A percentile compares a stretch with the other conserved stretches of the same genome.
Evolutionary conservation across 345 rosid species (phyloP).

Genomic region (Raphanus sativus): DNA sequence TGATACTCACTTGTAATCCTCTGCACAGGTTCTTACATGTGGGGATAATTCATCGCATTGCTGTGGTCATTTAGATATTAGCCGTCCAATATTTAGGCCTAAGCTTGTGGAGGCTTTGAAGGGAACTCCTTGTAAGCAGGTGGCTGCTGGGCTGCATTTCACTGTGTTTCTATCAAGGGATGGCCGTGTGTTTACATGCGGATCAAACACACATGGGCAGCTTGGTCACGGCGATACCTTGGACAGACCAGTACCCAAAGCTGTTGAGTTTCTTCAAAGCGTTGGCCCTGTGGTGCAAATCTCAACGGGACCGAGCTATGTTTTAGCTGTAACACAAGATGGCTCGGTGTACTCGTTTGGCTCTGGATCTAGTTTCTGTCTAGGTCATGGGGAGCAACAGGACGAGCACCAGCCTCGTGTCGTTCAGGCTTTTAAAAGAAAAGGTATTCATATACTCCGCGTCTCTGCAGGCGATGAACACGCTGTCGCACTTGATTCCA

Average conservation of each 20-base stretch:
- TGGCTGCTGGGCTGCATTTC: conserved; percentile 85
- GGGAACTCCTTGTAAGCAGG: conserved; percentile 80
- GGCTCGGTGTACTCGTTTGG: conserved; percentile 88
- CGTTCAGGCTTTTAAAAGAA: conserved; percentile 73
- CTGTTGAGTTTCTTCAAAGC: conserved; percentile 51
- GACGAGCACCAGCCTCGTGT: conserved; percentile 77
- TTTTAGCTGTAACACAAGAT: conserved; percentile 59
- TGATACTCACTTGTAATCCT: not conserved
- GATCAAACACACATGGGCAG: conserved; percentile 80
- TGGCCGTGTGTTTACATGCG: conserved; percentile 77
- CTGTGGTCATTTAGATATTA: conserved; percentile 76
- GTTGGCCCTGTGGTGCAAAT: conserved; percentile 75
- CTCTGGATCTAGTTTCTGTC: conserved; percentile 85
- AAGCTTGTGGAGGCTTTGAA: conserved; percentile 82
- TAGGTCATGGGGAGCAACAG: conserved; percentile 97
- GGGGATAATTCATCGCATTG: conserved; percentile 93
- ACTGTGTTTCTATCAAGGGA: conserved; percentile 77
- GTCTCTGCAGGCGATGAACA: conserved; percentile 98
- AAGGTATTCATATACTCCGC: conserved; percentile 67
- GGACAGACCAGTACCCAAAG: conserved; percentile 77
- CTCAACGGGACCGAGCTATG: conserved; percentile 91
- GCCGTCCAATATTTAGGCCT: conserved; percentile 81
- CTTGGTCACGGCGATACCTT: conserved; percentile 89
- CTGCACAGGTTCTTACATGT: conserved; percentile 80
- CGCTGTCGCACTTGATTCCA: conserved; percentile 93